phyloP scores from a whole-genome alignment of 192 early-diverging fungal genomes.

The Lunasporangiospora selenospora region DNA sequence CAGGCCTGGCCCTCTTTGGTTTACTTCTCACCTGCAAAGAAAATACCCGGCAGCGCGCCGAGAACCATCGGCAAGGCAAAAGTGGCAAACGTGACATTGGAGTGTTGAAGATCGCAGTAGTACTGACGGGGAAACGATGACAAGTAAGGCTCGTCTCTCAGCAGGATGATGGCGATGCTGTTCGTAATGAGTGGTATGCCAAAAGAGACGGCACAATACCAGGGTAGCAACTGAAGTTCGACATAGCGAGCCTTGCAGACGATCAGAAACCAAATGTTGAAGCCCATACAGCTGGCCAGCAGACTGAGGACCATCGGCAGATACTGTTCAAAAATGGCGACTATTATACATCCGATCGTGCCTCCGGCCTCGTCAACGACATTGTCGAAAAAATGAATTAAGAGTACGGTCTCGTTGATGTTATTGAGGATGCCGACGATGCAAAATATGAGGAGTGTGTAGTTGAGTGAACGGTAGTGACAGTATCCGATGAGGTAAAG shows the following conservation, averaged over 20 bases:
- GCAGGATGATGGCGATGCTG: constrained; percentile 14
- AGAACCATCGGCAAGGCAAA: constrained; percentile 22
- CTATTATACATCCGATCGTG: constrained; percentile 5
- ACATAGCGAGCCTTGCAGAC: constrained; percentile 1
- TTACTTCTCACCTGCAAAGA: constrained; percentile 12
- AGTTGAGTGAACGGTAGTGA: constrained; percentile 18
- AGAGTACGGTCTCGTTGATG: constrained; percentile 34
- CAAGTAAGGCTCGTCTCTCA: constrained; percentile 9
- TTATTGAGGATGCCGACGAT: constrained; percentile 26
- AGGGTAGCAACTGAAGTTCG: constrained; percentile 21
- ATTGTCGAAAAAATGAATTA: constrained; percentile 1
- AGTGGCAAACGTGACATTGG: constrained; percentile 6
- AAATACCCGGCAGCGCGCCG: constrained; percentile 5
- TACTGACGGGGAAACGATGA: constrained; percentile 17
- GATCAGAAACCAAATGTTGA: constrained; percentile 34
- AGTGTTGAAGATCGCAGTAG: constrained; percentile 21
- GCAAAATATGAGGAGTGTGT: constrained; percentile 27
- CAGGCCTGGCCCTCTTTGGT: too few species aligned
- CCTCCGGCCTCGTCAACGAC: constrained; percentile 1
- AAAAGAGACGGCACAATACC: constrained; percentile 29
- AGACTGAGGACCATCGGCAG: constrained; percentile 4
- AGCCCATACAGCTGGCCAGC: constrained; percentile 19
- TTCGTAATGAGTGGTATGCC: constrained; percentile 8
- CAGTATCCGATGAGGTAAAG: constrained; percentile 23
- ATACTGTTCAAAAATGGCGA: constrained; percentile 25